Evolutionary conservation across 2,329 filamentous ascomycete species (phyloP), one percentile per base, ranked within the genome.

Genomic region (Alternaria brassicicola): DNA sequence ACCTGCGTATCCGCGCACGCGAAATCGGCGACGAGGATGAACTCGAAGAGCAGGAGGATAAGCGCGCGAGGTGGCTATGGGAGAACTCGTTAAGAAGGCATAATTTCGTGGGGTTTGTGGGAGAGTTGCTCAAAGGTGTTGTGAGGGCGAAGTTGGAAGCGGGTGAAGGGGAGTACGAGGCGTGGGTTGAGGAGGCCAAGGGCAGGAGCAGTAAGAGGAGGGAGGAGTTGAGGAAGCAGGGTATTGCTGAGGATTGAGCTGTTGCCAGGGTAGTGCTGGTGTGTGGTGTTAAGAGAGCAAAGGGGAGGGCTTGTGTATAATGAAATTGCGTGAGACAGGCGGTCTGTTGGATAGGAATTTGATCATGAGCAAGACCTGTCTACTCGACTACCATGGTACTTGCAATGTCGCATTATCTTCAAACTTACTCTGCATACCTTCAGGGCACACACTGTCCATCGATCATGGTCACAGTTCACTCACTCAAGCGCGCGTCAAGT

Each of bases 71-170:
- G 64, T 99, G 95, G 95, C 85, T 88, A 74, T 97, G 95, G 84
- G 95, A 99, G 84, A 99, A 99, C 78, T 90, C 93, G 10, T 82
- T 99, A 71, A 82, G 95, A 60, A 83, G 91, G 69, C 94, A 97
- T 78, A 99, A 99, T 78, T 99, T 99, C 81, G 91, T 99, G 0
- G 94, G 93, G 0, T 97, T 99, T 71, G 90, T 94, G 3, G 93
- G 92, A 12, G 93, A 97, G 81, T 83, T 97, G 60, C 81, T 97
- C 68, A 96, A 95, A 82, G 90, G 88, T 1, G 94, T 97, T 4
- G 90, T 92, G n/a, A 83, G 80, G 64, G 77, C 81, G 61, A 97
- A 96, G 82, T 75, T 96, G 38, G 81, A 83, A 59, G 84, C 89
- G 63, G 89, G 86, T 0, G 81, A 85, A 3, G 85, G 81, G 12